These are phyloP conservation scores for Plectosphaerella cucumerina DNA, from an alignment of 2,329 filamentous ascomycete genomes.

Conservation along the genomic window DNA sequence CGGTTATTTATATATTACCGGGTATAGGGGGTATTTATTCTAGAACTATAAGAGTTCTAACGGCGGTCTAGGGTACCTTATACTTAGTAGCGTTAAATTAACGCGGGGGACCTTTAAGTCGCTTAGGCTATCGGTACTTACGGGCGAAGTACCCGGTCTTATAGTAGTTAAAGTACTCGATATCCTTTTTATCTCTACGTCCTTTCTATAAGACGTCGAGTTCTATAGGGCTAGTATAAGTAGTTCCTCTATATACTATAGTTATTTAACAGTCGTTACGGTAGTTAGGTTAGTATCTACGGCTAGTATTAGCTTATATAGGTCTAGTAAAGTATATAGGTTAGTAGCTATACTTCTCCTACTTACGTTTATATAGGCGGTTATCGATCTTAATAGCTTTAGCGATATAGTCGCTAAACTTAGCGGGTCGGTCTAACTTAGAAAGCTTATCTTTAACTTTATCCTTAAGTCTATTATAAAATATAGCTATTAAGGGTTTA, in stretches of 20 bases:
- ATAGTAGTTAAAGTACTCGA: not conserved
- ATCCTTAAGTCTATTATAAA: not conserved
- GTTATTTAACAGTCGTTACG: no score
- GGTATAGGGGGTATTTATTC: no score
- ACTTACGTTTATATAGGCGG: not conserved
- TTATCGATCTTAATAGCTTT: not conserved
- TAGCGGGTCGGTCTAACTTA: not conserved
- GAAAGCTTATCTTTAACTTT: not conserved
- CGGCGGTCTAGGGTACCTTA: not conserved
- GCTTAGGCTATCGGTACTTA: not conserved
- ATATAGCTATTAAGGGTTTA: not conserved
- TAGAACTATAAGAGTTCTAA: not conserved
- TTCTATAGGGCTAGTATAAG: not conserved
- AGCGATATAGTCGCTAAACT: not conserved
- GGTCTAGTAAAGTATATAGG: no score
- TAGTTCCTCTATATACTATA: no score
- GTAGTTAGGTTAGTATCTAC: no score
- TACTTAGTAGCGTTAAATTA: not conserved
- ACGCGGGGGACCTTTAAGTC: not conserved
- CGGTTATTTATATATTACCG: no score
- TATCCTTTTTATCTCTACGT: not conserved
- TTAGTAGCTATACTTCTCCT: no score
- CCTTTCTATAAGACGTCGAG: not conserved
- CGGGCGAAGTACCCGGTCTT: not conserved
- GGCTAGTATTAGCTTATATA: no score